Evolutionary conservation across 805 yeast species (phyloP).

Genomic region (Schwanniomyces polymorphus): DNA sequence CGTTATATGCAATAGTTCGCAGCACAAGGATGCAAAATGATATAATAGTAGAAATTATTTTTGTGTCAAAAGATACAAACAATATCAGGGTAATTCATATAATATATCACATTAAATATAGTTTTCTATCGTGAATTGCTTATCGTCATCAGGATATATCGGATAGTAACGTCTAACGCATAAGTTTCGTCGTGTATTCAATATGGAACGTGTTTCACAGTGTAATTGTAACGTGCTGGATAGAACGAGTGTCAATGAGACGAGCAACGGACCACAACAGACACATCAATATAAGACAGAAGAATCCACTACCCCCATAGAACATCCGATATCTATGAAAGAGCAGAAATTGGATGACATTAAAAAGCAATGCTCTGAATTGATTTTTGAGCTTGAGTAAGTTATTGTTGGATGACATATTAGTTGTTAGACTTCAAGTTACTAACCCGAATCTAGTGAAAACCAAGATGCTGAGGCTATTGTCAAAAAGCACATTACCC

Average conservation of each 20-base stretch:
- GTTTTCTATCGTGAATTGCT: not conserved
- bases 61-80: not conserved
- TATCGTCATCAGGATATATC: not conserved
- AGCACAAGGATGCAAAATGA: not conserved
- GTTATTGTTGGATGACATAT: constrained; percentile 3
- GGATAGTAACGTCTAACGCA: not conserved
- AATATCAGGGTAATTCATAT: not conserved
- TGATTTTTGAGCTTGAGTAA: constrained; percentile 32
- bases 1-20: not conserved
- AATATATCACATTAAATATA: not conserved
- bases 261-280: not conserved
- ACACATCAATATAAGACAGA: not conserved
- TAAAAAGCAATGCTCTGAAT: constrained; percentile 29
- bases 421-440: not conserved
- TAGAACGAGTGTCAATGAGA: not conserved
- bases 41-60: not conserved
- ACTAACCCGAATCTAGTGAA: constrained; percentile 9
- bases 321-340: constrained; percentile 9
- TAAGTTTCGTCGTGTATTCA: not conserved
- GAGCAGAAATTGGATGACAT: constrained; percentile 28
- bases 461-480: constrained; percentile 44
- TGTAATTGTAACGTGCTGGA: not conserved
- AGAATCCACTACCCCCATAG: constrained; percentile 2
- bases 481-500: constrained; percentile 51
- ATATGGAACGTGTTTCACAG: not conserved